A percentile compares a stretch with the other conserved stretches of the same genome.
Evolutionary conservation across 169 alveolate species (phyloP).

Genomic region (Plasmodium ovale): DNA sequence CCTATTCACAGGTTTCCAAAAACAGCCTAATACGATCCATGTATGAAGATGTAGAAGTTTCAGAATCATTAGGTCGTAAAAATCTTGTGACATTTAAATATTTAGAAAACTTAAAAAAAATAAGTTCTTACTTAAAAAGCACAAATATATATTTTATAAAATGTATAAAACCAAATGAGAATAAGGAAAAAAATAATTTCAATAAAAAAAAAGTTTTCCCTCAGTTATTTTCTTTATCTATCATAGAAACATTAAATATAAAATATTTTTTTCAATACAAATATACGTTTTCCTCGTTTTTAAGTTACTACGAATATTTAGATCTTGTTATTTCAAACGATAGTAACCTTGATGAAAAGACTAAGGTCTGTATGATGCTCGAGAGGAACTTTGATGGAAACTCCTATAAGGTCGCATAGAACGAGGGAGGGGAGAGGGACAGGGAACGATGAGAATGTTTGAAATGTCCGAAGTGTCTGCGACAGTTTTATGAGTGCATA

Average conservation of each 20-base stretch:
- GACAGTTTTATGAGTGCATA: too few species aligned
- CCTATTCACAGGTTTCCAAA: slow-evolving; percentile 17
- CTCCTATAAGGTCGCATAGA: slow-evolving; percentile 30
- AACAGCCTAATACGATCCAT: slow-evolving; percentile 12
- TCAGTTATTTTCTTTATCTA: slow-evolving; percentile 69
- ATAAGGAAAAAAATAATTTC: slow-evolving; percentile 39
- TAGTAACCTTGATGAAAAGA: slow-evolving; percentile 21
- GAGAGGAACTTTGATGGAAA: slow-evolving; percentile 9
- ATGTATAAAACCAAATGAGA: slow-evolving; percentile 77
- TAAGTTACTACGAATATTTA: slow-evolving; percentile 40
- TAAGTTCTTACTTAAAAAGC: slow-evolving; percentile 48
- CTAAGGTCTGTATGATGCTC: slow-evolving; percentile 31
- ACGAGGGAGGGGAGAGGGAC: not conserved
- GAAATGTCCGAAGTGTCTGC: too few species aligned
- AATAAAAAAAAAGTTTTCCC: slow-evolving; percentile 58
- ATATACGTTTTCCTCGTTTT: slow-evolving; percentile 53
- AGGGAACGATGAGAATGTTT: not conserved
- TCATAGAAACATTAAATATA: slow-evolving; percentile 65
- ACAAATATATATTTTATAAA: slow-evolving; percentile 66
- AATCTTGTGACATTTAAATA: slow-evolving; percentile 55
- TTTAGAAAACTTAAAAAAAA: slow-evolving; percentile 52
- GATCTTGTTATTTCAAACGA: slow-evolving; percentile 34
- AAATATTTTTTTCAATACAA: slow-evolving; percentile 60
- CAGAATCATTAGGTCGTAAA: slow-evolving; percentile 69
- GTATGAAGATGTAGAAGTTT: slow-evolving; percentile 42